Evolutionary conservation across 768 basidiomycete genomes (phyloP).

Genomic region (Tulasnella sp.): DNA sequence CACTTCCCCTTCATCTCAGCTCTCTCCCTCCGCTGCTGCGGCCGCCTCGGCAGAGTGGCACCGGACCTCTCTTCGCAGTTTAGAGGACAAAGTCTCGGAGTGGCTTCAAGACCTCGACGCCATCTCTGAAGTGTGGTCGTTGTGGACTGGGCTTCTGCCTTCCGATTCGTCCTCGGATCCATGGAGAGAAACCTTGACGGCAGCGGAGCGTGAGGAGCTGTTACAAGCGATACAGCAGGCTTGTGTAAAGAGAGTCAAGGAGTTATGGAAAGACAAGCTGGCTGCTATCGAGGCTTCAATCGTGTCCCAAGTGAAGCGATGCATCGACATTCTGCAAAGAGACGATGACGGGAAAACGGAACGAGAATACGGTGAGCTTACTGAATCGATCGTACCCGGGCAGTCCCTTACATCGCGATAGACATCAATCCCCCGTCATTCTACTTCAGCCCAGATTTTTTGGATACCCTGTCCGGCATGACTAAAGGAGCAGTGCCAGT

Average conservation of each 20-base stretch:
- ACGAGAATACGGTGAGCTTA: slow-evolving; percentile 35
- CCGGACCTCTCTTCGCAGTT: slow-evolving; percentile 44
- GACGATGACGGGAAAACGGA: slow-evolving; percentile 32
- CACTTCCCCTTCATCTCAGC: slow-evolving; percentile 51
- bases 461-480: slow-evolving; percentile 44
- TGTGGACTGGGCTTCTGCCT: slow-evolving; percentile 45
- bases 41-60: slow-evolving; percentile 63
- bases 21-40: slow-evolving; percentile 44
- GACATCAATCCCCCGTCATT: slow-evolving; percentile 52
- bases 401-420: slow-evolving; percentile 32
- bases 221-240: slow-evolving; percentile 49
- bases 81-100: slow-evolving; percentile 45
- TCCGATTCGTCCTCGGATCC: slow-evolving; percentile 1
- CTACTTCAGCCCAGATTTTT: slow-evolving; percentile 53
- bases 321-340: slow-evolving; percentile 38
- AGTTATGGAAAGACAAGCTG: slow-evolving; percentile 57
- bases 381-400: neutral
- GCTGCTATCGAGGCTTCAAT: slow-evolving; percentile 38
- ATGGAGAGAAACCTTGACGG: slow-evolving; percentile 42
- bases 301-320: slow-evolving; percentile 25
- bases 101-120: slow-evolving; percentile 61
- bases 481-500: slow-evolving; percentile 38
- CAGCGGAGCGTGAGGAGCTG: slow-evolving; percentile 47
- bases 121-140: slow-evolving; percentile 66
- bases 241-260: slow-evolving; percentile 50